Conservation (phyloP, 148 eudicot genomes). For the Nepenthes mirabilis region DNA sequence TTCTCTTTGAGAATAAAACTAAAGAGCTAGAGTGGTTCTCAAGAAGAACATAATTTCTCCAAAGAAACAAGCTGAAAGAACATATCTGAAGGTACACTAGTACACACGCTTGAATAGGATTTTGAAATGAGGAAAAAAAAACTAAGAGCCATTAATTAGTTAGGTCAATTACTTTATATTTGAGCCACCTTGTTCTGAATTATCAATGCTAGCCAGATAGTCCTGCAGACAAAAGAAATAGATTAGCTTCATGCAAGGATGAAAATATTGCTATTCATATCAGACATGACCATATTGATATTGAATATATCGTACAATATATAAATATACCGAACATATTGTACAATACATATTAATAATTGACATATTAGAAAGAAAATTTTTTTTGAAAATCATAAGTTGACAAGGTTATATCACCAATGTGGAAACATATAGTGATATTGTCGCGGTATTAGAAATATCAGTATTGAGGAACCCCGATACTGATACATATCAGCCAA, state of each 20-base stretch:
- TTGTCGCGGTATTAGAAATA: too few species aligned
- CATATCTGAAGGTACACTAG: background rate
- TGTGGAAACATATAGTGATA: too few species aligned
- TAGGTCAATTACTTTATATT: slow-evolving; percentile 48
- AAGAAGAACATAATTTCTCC: background rate
- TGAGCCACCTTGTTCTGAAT: slow-evolving; percentile 28
- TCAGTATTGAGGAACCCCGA: too few species aligned
- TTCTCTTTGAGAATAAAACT: background rate
- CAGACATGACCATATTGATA: too few species aligned
- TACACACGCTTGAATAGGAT: background rate
- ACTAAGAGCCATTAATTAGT: background rate
- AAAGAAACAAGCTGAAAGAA: too few species aligned
- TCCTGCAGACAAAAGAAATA: slow-evolving; percentile 28
- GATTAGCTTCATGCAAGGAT: background rate
- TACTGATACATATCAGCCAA: too few species aligned
- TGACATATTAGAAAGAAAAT: too few species aligned
- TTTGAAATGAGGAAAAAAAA: slow-evolving; percentile 1
- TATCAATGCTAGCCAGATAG: slow-evolving; percentile 59
- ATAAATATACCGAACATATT: too few species aligned
- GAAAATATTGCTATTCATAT: background rate
- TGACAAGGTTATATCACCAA: too few species aligned
- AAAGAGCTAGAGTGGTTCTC: background rate
- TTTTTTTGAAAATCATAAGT: too few species aligned
- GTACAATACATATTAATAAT: too few species aligned
- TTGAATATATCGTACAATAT: too few species aligned